Evolutionary conservation across 371 early-diverging fungal genomes (phyloP), one percentile per base, ranked within the genome.

Genomic region (Apophysomyces ossiformis): DNA sequence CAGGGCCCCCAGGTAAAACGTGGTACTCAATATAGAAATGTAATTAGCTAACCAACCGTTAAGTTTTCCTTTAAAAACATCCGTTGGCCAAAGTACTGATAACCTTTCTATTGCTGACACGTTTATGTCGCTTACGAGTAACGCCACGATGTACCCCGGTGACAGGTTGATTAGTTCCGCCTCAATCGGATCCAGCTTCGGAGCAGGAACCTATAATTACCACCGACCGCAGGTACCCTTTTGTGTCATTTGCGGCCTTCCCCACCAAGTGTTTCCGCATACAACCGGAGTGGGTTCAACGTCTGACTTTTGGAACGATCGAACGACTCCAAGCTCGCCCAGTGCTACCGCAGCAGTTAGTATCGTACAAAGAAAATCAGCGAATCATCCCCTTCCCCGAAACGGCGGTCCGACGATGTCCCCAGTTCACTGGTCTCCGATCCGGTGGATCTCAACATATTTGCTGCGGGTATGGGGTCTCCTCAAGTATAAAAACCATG

Each of bases 161-260:
- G 6, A 45, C 46, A 45, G 46, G 6, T n/a, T 18, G 6, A 6
- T 45, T 13, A 45, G 46, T 13, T 13, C 46, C 13, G 46, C 46
- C 13, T n/a, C 46, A 13, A 5, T 45, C 16, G 46, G 46, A 45
- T 45, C 46, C 16, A 13, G n/a, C n/a, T 45, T 13, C 46, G 46
- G 46, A 45, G 46, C 46, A 13, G 13, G 16, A 45, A 45, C 46
- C 13, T 45, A 45, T 45, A n/a, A 45, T 45, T 45, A 45, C 16
- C 46, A 58, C 54, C 59, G 59, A 13, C 15, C 15, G 15, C n/a
- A 59, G 5, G 59, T 21, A 4, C 13, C 59, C 1, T 6, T 60
- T 7, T 68, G 69, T 47, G 39, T 60, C 9, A 57, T 64, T 13
- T 68, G 69, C 12, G 69, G 69, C 26, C 37, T 64, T n/a, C 57